Evolutionary conservation across 2,329 filamentous ascomycete genomes (phyloP), one percentile per base, ranked within the genome.

Genomic region (Aspergillus sp.): DNA sequence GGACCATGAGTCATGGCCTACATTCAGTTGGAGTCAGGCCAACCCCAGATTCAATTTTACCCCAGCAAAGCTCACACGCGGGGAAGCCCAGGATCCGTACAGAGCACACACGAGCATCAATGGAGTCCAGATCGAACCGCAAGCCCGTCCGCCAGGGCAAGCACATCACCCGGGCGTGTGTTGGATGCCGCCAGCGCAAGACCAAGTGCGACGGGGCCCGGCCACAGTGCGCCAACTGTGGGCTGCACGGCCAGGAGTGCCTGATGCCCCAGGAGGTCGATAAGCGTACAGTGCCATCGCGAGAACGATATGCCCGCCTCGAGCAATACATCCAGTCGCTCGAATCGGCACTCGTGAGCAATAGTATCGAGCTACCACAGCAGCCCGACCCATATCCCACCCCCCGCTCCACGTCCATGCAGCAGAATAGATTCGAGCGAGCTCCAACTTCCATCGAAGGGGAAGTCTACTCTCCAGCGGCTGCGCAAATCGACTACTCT

Each of bases 321-420:
- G 80, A 79, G 13, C 81, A 81, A 41, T 83, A 87, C 31, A 85
- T 90, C 38, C 82, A 84, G 64, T 80, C 78, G 47, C 70, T 86
- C 2, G 49, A 52, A 19, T 52, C 25, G 23, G 23, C 28, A 3
- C 49, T 52, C 13, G 9, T 17, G 23, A 19, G 23, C 4, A 52
- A 52, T 19, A 23, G 49, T 9, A 13, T 52, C 2, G 7, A 28
- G n/a, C n/a, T 52, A 2, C 46, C 46, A 1, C 46, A 11, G 46
- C 34, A 41, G 34, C 34, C 34, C 34, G 34, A 41, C 4, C 34
- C 34, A 2, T 41, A 41, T 41, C 34, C 34, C 34, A 41, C 34
- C 11, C 34, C 34, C 4, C 3, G 34, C 34, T 41, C 34, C 34
- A 41, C 34, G 13, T 8, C 34, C 9, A 41, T 41, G 34, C 34